Evolutionary conservation across 805 yeast genomes (phyloP).

Genomic region (Pichia cephalocereana): DNA sequence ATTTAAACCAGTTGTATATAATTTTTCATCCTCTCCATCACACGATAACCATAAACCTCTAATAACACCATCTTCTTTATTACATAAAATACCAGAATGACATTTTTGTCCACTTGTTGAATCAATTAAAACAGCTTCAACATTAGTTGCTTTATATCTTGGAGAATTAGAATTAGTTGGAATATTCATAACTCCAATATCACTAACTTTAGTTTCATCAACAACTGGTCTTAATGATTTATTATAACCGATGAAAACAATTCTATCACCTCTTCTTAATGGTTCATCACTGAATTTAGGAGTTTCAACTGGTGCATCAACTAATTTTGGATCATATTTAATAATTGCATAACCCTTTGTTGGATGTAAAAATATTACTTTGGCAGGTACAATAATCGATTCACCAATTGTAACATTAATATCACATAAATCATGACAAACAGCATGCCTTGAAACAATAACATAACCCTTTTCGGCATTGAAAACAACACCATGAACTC

Average conservation of each 20-base stretch:
- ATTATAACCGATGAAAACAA: conserved; percentile 75
- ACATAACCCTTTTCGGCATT: conserved; percentile 77
- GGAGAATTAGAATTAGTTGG: conserved; percentile 65
- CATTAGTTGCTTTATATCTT: conserved; percentile 75
- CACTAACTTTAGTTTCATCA: conserved; percentile 69
- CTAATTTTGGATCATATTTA: conserved; percentile 69
- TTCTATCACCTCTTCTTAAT: conserved; percentile 65
- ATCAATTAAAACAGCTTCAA: conserved; percentile 71
- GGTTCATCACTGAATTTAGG: conserved; percentile 52
- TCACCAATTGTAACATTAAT: conserved; percentile 76
- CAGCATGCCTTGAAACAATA: conserved; percentile 64
- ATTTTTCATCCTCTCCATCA: conserved; percentile 62
- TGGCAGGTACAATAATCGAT: conserved; percentile 69
- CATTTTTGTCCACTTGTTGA: conserved; percentile 65
- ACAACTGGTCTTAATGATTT: conserved; percentile 59
- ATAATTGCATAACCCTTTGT: conserved; percentile 77
- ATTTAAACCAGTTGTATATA: conserved; percentile 72
- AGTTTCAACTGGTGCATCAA: conserved; percentile 60
- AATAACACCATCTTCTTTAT: conserved; percentile 59
- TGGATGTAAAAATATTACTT: conserved; percentile 79
- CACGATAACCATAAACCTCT: conserved; percentile 82
- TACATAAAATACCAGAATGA: conserved; percentile 66
- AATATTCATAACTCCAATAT: conserved; percentile 62
- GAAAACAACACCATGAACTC: conserved; percentile 69
- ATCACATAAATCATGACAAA: conserved; percentile 79